A percentile compares a stretch with the other conserved stretches of the same genome.
phyloP scores from a whole-genome alignment of 345 rosid genomes.

The Syzygium aromaticum region DNA sequence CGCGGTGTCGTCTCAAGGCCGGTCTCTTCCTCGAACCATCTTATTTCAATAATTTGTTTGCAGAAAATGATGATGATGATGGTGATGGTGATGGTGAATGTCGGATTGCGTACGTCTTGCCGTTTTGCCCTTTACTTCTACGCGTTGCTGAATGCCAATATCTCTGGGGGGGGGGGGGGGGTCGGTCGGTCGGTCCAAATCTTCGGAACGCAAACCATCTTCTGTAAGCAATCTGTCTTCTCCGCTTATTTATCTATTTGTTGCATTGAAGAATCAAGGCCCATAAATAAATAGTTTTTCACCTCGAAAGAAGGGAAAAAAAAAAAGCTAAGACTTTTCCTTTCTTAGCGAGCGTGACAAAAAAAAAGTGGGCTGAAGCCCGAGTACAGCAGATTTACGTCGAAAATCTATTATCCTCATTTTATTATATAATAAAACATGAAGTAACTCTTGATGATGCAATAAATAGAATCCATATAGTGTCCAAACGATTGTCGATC shows the following conservation, averaged over 20 bases:
- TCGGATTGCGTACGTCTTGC: neutral
- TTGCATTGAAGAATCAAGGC: neutral
- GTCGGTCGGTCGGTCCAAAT: neutral
- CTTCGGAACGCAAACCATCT: neutral
- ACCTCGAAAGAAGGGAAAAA: neutral
- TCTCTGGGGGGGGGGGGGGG: neutral
- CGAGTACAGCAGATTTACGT: fast-evolving
- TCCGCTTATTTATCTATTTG: neutral
- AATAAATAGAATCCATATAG: fast-evolving
- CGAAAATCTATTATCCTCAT: neutral
- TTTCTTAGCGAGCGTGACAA: neutral
- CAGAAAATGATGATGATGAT: neutral
- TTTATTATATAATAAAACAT: neutral
- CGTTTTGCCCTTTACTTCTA: neutral
- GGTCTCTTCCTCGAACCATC: neutral
- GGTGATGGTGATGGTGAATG: neutral
- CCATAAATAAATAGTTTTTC: neutral
- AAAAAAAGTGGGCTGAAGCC: neutral
- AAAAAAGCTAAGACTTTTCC: neutral
- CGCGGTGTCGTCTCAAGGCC: neutral
- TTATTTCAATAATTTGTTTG: neutral
- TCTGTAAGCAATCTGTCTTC: neutral
- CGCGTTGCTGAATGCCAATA: neutral
- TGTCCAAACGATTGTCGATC: neutral
- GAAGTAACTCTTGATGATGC: neutral